Evolutionary conservation across 331 rosid species (phyloP).

Genomic region (Arachis monticola): DNA sequence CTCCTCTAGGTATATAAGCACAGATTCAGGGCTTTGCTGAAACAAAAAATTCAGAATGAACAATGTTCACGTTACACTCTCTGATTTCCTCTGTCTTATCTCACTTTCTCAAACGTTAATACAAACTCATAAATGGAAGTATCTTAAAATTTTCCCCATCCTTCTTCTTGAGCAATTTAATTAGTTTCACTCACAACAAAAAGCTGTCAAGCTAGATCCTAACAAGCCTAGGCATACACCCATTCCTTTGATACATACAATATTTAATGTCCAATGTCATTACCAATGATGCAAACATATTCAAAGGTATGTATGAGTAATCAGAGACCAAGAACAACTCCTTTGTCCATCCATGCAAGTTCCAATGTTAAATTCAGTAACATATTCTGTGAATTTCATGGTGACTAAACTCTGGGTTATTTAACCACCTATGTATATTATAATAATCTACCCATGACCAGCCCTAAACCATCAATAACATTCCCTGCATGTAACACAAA

Average conservation of each 20-base stretch:
- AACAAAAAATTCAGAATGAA: too few relatives aligned
- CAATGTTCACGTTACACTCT: too few relatives aligned
- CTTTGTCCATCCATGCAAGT: background rate
- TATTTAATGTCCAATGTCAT: slow-evolving; percentile 19
- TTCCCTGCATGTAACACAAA: slow-evolving; percentile 9
- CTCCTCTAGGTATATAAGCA: too few relatives aligned
- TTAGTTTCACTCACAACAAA: slow-evolving; percentile 21
- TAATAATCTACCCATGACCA: slow-evolving; percentile 16
- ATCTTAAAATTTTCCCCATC: slow-evolving; percentile 7
- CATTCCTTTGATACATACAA: background rate
- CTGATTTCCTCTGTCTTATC: too few relatives aligned
- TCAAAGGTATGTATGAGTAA: background rate
- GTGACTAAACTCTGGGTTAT: slow-evolving; percentile 2
- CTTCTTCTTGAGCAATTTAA: slow-evolving; percentile 2
- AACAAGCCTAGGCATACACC: slow-evolving; percentile 3
- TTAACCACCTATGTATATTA: background rate
- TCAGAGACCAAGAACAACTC: background rate
- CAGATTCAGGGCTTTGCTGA: too few relatives aligned
- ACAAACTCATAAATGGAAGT: background rate
- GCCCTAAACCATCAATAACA: slow-evolving; percentile 18
- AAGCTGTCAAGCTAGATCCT: slow-evolving; percentile 14
- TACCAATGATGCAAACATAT: background rate
- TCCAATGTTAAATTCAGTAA: slow-evolving; percentile 7
- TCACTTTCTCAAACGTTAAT: too few relatives aligned
- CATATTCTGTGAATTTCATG: slow-evolving; percentile 13